Evolutionary conservation across 169 alveolate genomes (phyloP).

Genomic region (Cystoisospora suis): DNA sequence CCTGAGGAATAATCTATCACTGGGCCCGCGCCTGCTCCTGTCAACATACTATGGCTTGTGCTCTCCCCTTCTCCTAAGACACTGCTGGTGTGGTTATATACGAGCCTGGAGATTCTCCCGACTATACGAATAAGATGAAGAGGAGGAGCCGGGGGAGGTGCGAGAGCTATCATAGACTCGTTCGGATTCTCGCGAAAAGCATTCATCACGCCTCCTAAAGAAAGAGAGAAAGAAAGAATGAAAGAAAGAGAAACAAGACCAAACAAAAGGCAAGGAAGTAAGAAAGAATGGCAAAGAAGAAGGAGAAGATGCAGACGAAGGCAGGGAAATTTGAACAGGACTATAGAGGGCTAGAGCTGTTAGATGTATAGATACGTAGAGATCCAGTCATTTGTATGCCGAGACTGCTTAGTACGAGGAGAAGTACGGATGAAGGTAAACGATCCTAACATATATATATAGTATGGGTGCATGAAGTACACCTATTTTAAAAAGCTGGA

Average conservation of each 20-base stretch:
- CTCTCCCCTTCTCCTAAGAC: not conserved
- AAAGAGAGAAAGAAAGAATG: not conserved
- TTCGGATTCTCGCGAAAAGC: not conserved
- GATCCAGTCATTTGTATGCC: too few relatives aligned
- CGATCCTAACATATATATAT: too few relatives aligned
- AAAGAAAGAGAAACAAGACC: not conserved
- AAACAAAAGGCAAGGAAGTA: not conserved
- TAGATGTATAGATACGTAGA: too few relatives aligned
- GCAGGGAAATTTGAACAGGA: too few relatives aligned
- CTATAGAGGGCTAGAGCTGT: too few relatives aligned
- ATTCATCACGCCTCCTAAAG: not conserved
- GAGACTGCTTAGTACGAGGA: too few relatives aligned
- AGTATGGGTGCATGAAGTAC: too few relatives aligned
- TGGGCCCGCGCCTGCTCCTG: not conserved
- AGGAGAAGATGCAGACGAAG: not conserved
- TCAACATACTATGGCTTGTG: too few relatives aligned
- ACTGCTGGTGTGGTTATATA: not conserved
- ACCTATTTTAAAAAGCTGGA: too few relatives aligned
- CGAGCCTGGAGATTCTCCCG: slow-evolving; percentile 16
- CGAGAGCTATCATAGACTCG: not conserved
- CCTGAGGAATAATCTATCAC: not conserved
- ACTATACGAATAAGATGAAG: slow-evolving; percentile 9
- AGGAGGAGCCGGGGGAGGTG: slow-evolving; percentile 40
- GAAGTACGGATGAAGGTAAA: too few relatives aligned
- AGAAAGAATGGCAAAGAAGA: not conserved